Evolutionary conservation across 495 filamentous ascomycete species (phyloP).

Genomic region (Neurospora intermedia): DNA sequence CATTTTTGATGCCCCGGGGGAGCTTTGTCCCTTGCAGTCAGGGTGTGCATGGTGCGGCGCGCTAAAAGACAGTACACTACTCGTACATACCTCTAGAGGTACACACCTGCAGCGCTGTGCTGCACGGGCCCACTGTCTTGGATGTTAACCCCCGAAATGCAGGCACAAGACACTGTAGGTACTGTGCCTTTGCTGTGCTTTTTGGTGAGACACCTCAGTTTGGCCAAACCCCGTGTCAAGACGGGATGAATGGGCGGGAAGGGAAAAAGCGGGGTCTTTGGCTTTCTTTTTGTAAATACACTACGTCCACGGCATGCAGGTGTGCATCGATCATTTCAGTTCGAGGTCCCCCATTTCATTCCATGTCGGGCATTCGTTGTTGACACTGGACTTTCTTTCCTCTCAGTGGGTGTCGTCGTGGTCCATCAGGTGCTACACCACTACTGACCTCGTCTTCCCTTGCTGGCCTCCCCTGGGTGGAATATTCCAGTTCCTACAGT

Average conservation of each 20-base stretch:
- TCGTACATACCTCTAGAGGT: too few relatives aligned
- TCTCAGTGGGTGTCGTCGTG: neutral
- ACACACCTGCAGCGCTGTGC: neutral
- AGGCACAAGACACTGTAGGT: neutral
- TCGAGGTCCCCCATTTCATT: neutral
- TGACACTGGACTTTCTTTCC: neutral
- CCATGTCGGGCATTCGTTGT: neutral
- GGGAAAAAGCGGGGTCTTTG: neutral
- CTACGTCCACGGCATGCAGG: neutral
- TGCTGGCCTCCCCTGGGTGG: neutral
- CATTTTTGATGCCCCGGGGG: neutral
- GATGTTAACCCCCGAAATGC: neutral
- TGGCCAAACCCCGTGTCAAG: neutral
- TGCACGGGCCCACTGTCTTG: neutral
- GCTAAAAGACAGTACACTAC: neutral
- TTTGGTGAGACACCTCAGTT: neutral
- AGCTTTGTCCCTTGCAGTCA: neutral
- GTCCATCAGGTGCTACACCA: neutral
- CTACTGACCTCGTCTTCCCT: neutral
- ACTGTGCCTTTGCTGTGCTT: neutral
- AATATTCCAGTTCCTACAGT: neutral
- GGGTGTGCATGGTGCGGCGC: neutral
- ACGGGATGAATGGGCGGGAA: neutral
- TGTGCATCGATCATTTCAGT: neutral
- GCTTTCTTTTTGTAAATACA: neutral